phyloP scores from a whole-genome alignment of 495 filamentous ascomycete species.

The Chaetomium fimeti region DNA sequence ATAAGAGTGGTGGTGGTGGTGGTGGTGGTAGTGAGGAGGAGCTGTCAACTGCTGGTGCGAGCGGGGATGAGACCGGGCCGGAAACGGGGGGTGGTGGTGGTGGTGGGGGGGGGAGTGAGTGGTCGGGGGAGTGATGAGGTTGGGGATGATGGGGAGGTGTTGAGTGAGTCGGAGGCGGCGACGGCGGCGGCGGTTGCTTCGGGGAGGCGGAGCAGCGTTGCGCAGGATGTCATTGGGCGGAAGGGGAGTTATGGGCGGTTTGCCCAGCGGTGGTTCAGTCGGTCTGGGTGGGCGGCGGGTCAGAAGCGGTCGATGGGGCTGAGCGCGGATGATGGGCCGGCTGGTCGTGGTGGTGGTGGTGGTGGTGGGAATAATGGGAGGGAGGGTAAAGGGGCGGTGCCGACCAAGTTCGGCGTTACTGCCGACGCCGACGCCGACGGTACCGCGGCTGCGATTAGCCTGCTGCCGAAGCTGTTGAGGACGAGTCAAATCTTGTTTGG shows the following conservation, averaged over 20 bases:
- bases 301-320: constrained; percentile 58
- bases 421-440: constrained; percentile 35
- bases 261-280: constrained; percentile 85
- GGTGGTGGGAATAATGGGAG: neutral
- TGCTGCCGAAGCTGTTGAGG: constrained; percentile 80
- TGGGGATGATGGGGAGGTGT: constrained; percentile 33
- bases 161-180: constrained; percentile 32
- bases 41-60: constrained; percentile 13
- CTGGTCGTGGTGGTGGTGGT: constrained; percentile 11
- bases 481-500: constrained; percentile 78
- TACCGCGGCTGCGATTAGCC: constrained; percentile 37
- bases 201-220: constrained; percentile 55
- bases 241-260: constrained; percentile 82
- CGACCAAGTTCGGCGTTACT: constrained; percentile 22
- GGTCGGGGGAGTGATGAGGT: too few species aligned
- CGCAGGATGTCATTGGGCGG: constrained; percentile 77
- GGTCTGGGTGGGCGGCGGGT: constrained; percentile 68
- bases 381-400: constrained; percentile 18
- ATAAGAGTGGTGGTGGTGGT: constrained; percentile 26
- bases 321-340: constrained; percentile 38
- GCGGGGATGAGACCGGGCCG: constrained; percentile 29
- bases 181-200: constrained; percentile 28
- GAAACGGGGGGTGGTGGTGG: constrained; percentile 35
- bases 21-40: constrained; percentile 32
- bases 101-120: constrained; percentile 36